phyloP scores from a whole-genome alignment of 2,329 filamentous ascomycete species.

The Fusarium dlaminii region DNA sequence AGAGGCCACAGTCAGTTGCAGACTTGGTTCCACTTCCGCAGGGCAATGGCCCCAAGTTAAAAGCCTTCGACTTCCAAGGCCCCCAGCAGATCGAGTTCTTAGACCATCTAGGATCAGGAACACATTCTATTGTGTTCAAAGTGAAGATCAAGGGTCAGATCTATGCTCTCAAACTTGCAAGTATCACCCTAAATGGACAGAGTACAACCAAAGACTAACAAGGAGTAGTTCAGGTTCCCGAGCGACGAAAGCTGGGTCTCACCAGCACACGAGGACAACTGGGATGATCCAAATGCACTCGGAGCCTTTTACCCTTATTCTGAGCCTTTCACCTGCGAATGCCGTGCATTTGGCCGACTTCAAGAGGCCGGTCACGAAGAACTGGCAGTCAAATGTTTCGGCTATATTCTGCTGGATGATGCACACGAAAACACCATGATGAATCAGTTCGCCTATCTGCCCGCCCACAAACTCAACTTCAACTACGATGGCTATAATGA shows the following conservation, averaged over 20 bases:
- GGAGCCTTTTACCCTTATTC: background rate
- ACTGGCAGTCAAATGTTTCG: background rate
- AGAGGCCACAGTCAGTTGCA: background rate
- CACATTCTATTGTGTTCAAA: background rate
- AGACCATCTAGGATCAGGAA: background rate
- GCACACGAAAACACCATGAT: background rate
- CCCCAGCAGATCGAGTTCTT: background rate
- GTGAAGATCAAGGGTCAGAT: background rate
- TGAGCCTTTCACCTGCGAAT: background rate
- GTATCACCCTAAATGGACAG: background rate
- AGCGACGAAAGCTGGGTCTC: background rate
- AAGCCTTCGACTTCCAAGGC: background rate
- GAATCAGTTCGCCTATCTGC: background rate
- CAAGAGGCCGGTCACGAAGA: background rate
- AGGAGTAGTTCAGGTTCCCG: background rate
- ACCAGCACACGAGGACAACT: background rate
- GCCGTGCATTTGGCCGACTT: background rate
- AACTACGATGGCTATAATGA: background rate
- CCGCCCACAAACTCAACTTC: background rate
- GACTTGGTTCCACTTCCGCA: constrained; percentile 1
- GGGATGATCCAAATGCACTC: background rate
- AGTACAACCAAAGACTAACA: background rate
- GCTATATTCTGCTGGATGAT: background rate
- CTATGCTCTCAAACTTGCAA: background rate
- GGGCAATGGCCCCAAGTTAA: background rate